Conservation (phyloP, 2,329 filamentous ascomycete species). For the Neonectria ditissima region DNA sequence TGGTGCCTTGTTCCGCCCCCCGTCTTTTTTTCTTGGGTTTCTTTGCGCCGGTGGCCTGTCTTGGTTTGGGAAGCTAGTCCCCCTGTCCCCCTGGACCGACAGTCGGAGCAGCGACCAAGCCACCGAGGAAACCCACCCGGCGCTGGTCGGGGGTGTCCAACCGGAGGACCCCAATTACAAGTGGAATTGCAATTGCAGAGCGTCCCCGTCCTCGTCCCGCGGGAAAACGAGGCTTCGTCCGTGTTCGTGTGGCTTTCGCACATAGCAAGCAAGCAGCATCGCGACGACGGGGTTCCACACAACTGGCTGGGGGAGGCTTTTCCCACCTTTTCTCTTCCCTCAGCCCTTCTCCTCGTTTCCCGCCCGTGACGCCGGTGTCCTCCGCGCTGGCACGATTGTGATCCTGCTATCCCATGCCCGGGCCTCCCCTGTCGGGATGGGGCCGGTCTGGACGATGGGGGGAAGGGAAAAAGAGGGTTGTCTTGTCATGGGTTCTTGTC, state of each 20-base stretch:
- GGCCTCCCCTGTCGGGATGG: constrained; percentile 13
- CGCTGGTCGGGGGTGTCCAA: constrained; percentile 36
- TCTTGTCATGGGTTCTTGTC: constrained; percentile 3
- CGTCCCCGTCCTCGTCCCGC: constrained; percentile 19
- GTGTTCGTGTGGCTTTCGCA: background rate
- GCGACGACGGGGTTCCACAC: background rate
- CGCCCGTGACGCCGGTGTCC: constrained; percentile 25
- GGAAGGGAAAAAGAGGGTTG: background rate
- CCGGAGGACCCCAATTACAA: constrained; percentile 42
- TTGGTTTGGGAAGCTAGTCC: constrained; percentile 13
- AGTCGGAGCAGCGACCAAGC: constrained; percentile 21
- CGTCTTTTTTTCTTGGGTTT: background rate
- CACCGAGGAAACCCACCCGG: constrained; percentile 14
- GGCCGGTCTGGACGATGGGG: constrained; percentile 9
- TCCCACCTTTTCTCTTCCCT: too few relatives aligned
- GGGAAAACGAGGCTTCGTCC: background rate
- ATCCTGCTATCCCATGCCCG: constrained; percentile 10
- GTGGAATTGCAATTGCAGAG: constrained; percentile 26
- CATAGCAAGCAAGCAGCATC: background rate
- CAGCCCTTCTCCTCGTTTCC: background rate
- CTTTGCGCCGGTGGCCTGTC: constrained; percentile 3
- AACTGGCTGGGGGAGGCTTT: too few relatives aligned
- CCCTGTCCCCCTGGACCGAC: constrained; percentile 16
- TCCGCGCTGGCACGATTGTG: constrained; percentile 29
- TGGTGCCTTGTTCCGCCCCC: background rate